Evolutionary conservation across 2,329 filamentous ascomycete genomes (phyloP).

Genomic region (Ophidiomyces ophidiicola): DNA sequence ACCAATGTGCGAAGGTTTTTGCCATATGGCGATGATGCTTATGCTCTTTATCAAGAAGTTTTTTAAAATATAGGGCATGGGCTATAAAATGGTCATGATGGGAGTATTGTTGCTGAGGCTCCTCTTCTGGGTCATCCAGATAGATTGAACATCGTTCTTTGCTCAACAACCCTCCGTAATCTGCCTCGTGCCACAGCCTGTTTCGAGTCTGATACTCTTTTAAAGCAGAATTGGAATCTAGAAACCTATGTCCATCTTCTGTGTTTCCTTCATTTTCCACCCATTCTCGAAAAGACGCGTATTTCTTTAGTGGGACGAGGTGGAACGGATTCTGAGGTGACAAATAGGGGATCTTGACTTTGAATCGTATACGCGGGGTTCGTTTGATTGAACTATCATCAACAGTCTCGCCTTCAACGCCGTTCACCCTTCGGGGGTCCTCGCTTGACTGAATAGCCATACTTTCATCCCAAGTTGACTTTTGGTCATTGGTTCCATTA

Average conservation of each 20-base stretch:
- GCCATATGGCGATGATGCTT: constrained; percentile 63
- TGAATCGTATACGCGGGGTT: constrained; percentile 34
- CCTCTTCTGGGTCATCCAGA: constrained; percentile 58
- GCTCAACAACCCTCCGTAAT: constrained; percentile 64
- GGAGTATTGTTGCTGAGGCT: constrained; percentile 69
- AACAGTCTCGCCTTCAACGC: constrained; percentile 10
- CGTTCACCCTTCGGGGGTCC: background rate
- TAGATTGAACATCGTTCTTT: constrained; percentile 58
- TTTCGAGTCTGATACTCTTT: constrained; percentile 59
- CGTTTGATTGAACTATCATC: constrained; percentile 14
- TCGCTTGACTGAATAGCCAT: constrained; percentile 2
- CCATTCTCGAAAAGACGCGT: constrained; percentile 53
- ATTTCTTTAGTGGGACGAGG: constrained; percentile 34
- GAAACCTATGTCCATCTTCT: constrained; percentile 32
- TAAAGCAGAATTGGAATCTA: constrained; percentile 49
- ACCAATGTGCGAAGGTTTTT: constrained; percentile 57
- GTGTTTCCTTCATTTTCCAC: constrained; percentile 39
- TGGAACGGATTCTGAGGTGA: constrained; percentile 43
- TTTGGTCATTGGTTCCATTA: constrained; percentile 1
- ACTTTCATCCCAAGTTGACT: background rate
- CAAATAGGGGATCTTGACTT: constrained; percentile 40
- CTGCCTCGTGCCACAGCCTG: constrained; percentile 58
- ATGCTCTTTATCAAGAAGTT: constrained; percentile 67
- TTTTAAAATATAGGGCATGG: constrained; percentile 68
- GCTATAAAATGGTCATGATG: constrained; percentile 74